phyloP scores from a whole-genome alignment of 2,329 filamentous ascomycete species.

The Beauveria sp. region DNA sequence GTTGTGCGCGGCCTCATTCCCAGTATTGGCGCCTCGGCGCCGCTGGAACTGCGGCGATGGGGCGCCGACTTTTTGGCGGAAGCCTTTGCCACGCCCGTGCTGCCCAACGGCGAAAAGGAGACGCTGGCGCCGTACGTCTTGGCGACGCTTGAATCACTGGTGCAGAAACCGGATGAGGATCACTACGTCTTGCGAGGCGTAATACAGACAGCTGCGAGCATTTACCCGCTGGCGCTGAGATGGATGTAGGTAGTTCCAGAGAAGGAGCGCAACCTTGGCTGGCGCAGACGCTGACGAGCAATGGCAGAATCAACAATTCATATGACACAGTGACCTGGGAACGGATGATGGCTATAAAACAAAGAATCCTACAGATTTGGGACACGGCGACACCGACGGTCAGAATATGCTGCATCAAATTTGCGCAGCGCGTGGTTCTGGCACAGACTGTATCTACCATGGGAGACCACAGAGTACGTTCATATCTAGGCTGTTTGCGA shows the following conservation, averaged over 20 bases:
- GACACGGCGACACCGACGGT: conserved; percentile 69
- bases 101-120: conserved; percentile 72
- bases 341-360: conserved; percentile 80
- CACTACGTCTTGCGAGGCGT: conserved; percentile 73
- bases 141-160: conserved; percentile 62
- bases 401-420: conserved; percentile 93
- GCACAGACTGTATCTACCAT: conserved; percentile 82
- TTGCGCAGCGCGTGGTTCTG: conserved; percentile 85
- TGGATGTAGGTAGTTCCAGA: conserved; percentile 69
- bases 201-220: conserved; percentile 81
- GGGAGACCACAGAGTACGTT: conserved; percentile 70
- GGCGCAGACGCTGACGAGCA: conserved; percentile 13
- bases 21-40: conserved; percentile 69
- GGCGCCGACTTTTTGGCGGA: conserved; percentile 93
- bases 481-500: not conserved
- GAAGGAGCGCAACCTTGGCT: conserved; percentile 2
- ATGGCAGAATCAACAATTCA: conserved; percentile 73
- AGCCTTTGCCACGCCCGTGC: conserved; percentile 85
- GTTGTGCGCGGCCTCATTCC: conserved; percentile 91
- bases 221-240: conserved; percentile 86
- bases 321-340: conserved; percentile 80
- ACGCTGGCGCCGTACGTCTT: conserved; percentile 69
- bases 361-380: conserved; percentile 82
- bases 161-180: conserved; percentile 70
- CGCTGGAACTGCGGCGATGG: conserved; percentile 85